Percentiles rank a stretch among this genome's conserved stretches.
Conservation (phyloP, 768 basidiomycete genomes). For the Holtermanniella nyarrowii region DNA sequence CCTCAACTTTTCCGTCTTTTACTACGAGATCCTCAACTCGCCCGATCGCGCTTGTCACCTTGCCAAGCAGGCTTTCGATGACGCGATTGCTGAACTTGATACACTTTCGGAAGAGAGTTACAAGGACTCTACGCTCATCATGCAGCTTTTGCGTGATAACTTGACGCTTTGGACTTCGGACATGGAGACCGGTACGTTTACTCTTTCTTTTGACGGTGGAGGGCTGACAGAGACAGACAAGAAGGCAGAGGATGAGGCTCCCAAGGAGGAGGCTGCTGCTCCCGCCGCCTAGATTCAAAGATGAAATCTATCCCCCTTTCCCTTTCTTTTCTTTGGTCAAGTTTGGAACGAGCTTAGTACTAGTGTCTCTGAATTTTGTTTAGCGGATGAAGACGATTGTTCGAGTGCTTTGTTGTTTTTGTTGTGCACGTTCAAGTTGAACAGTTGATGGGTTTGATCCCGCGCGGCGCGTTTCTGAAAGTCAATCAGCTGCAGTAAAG, state of each 20-base stretch:
- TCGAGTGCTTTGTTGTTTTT: too few species aligned
- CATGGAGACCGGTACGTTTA: conserved; percentile 62
- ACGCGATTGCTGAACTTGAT: conserved; percentile 97
- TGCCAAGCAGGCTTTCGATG: conserved; percentile 97
- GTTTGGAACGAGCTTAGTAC: too few species aligned
- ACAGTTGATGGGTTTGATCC: too few species aligned
- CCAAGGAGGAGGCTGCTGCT: conserved; percentile 30
- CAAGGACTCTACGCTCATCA: conserved; percentile 94
- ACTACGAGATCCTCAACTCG: conserved; percentile 98
- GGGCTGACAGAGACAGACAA: conserved; percentile 7
- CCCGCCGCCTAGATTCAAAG: conserved; percentile 27
- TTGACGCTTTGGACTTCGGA: conserved; percentile 96
- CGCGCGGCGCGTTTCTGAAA: too few species aligned
- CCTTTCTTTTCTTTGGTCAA: neutral
- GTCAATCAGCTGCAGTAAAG: too few species aligned
- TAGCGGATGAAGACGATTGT: too few species aligned
- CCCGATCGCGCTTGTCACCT: conserved; percentile 97
- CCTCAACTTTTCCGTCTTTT: conserved; percentile 98
- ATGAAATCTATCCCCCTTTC: too few species aligned
- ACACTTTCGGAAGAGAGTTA: conserved; percentile 97
- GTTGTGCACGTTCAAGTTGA: too few species aligned
- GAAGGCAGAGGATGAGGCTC: conserved; percentile 19
- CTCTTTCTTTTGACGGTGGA: neutral
- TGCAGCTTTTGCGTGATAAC: conserved; percentile 90
- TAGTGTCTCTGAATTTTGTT: too few species aligned